Conservation (phyloP, 2,329 filamentous ascomycete genomes). For the Tolypocladium ovalisporum region DNA sequence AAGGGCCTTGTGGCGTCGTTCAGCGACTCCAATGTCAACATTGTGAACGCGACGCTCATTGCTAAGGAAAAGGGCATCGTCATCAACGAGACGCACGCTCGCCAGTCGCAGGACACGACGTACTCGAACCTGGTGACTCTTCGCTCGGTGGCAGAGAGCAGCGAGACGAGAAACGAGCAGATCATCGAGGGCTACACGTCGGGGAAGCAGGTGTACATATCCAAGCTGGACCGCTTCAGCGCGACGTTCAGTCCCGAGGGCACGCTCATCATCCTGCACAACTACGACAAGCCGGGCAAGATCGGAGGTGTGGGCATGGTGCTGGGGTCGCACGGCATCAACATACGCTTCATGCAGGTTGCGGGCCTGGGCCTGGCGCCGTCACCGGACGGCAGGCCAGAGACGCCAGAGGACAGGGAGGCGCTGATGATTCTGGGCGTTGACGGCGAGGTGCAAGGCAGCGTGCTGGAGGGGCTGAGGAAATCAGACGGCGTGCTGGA, state of each 20-base stretch:
- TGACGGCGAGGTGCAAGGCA: slow-evolving; percentile 49
- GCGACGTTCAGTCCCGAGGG: slow-evolving; percentile 65
- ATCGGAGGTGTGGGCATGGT: slow-evolving; percentile 68
- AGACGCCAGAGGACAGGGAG: slow-evolving; percentile 39
- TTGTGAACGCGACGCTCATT: slow-evolving; percentile 69
- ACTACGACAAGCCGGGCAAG: slow-evolving; percentile 73
- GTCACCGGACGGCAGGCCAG: slow-evolving; percentile 10
- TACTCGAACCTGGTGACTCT: slow-evolving; percentile 65
- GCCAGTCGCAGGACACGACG: slow-evolving; percentile 48
- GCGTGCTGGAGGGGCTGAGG: slow-evolving; percentile 38
- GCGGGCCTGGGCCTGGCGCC: slow-evolving; percentile 32
- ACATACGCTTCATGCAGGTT: slow-evolving; percentile 74
- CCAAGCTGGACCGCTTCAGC: slow-evolving; percentile 60
- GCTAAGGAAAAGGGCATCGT: slow-evolving; percentile 68
- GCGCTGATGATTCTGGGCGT: slow-evolving; percentile 76
- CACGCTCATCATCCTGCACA: slow-evolving; percentile 66
- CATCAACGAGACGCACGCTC: slow-evolving; percentile 61
- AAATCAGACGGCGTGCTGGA: slow-evolving; percentile 42
- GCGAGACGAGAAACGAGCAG: slow-evolving; percentile 21
- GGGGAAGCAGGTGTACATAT: slow-evolving; percentile 56
- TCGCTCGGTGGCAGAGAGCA: slow-evolving; percentile 33
- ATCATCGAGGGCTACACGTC: slow-evolving; percentile 57
- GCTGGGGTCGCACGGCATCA: slow-evolving; percentile 59
- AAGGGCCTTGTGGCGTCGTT: slow-evolving; percentile 65
- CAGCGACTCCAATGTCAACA: slow-evolving; percentile 62